These are phyloP conservation scores for Xanthoconium purpureum DNA, from an alignment of 768 basidiomycete genomes.

Conservation along the genomic window DNA sequence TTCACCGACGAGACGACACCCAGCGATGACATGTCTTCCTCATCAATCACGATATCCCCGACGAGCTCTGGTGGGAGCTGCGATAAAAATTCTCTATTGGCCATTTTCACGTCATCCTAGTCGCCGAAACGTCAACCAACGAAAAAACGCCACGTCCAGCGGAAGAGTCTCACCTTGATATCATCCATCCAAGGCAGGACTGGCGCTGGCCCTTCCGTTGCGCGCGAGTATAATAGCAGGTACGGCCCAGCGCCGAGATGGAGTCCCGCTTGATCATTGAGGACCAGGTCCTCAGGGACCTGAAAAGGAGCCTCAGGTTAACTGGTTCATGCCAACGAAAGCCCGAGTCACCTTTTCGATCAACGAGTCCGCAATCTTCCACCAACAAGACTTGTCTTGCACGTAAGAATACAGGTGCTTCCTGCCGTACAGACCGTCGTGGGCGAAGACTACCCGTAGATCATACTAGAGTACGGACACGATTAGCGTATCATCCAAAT, in stretches of 20 bases:
- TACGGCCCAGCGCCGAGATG: constrained; percentile 79
- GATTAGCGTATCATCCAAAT: not conserved
- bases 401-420: constrained; percentile 80
- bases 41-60: constrained; percentile 22
- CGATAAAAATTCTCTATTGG: constrained; percentile 37
- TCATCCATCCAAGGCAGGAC: constrained; percentile 30
- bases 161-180: constrained; percentile 21
- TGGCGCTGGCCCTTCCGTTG: constrained; percentile 8
- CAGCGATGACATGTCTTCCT: not conserved
- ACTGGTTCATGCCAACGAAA: not conserved
- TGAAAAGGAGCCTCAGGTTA: constrained; percentile 25
- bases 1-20: not conserved
- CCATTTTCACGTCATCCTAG: constrained; percentile 34
- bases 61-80: constrained; percentile 32
- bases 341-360: constrained; percentile 54
- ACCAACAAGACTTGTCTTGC: constrained; percentile 63
- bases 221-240: constrained; percentile 64
- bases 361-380: constrained; percentile 72
- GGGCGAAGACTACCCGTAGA: constrained; percentile 71
- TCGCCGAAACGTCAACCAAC: not conserved
- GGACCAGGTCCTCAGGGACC: constrained; percentile 68
- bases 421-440: constrained; percentile 74
- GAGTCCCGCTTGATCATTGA: constrained; percentile 67
- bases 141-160: not conserved
- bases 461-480: constrained; percentile 57